Percentiles rank a stretch among this genome's conserved stretches.
These are phyloP conservation scores for Claviceps humidiphila DNA, from an alignment of 2,329 filamentous ascomycete species.

Conservation along the genomic window DNA sequence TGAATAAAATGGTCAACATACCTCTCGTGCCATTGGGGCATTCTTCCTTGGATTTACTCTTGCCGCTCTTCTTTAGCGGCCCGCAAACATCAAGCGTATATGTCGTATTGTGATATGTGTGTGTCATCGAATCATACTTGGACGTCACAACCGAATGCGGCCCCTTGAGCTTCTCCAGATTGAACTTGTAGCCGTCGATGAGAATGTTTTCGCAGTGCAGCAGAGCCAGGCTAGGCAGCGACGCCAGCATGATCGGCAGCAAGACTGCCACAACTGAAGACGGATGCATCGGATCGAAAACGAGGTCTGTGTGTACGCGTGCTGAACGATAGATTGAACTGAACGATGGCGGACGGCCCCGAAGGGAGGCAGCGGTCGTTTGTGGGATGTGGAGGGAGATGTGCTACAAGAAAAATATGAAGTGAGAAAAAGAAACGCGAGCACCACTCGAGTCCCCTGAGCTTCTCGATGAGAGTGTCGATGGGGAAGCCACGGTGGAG, in stretches of 20 bases:
- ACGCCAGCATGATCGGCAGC: constrained; percentile 23
- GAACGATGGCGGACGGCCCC: not conserved
- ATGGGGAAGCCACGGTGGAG: constrained; percentile 18
- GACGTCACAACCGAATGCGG: constrained; percentile 55
- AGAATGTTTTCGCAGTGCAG: constrained; percentile 51
- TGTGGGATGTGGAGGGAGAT: too few relatives aligned
- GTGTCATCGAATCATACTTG: constrained; percentile 36
- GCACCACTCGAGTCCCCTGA: not conserved
- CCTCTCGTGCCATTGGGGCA: constrained; percentile 60
- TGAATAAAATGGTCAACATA: constrained; percentile 20
- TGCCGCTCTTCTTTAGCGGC: constrained; percentile 48
- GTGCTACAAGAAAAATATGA: not conserved
- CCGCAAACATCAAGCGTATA: constrained; percentile 71
- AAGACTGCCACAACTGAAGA: constrained; percentile 23
- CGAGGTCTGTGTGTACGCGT: not conserved
- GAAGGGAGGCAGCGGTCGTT: not conserved
- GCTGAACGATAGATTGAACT: not conserved
- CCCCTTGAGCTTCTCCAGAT: constrained; percentile 50
- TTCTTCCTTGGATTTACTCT: constrained; percentile 38
- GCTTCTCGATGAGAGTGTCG: constrained; percentile 3
- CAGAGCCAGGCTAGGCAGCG: constrained; percentile 29
- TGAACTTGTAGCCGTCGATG: constrained; percentile 45
- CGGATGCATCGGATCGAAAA: constrained; percentile 23
- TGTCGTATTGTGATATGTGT: constrained; percentile 52
- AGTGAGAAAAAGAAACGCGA: not conserved